These are phyloP conservation scores for Podaxis pistillaris DNA, from an alignment of 768 basidiomycete species.

Conservation along the genomic window DNA sequence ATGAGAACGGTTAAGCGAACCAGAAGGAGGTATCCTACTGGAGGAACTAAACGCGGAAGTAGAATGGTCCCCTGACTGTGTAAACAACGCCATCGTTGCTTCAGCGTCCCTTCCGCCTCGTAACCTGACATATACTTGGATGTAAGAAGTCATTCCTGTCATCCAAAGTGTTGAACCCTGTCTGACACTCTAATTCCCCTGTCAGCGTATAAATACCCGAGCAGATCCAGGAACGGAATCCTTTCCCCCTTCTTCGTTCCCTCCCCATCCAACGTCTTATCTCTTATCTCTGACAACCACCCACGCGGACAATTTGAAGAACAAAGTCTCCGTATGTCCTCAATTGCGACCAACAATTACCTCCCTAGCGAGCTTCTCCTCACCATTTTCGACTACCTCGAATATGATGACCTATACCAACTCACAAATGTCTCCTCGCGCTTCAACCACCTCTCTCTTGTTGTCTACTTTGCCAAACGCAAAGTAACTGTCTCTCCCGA, in stretches of 20 bases:
- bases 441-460: constrained; percentile 22
- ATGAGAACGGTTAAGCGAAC: neutral
- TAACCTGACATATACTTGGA: neutral
- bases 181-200: neutral
- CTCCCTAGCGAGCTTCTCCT: constrained; percentile 26
- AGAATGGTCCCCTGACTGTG: too few species aligned
- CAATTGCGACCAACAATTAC: constrained; percentile 4
- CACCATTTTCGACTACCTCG: constrained; percentile 17
- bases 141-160: neutral
- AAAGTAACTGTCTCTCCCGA: constrained; percentile 16
- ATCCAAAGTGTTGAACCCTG: neutral
- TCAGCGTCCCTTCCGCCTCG: neutral
- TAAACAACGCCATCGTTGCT: too few species aligned
- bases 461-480: constrained; percentile 21
- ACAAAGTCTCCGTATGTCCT: neutral
- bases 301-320: neutral
- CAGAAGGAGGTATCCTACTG: neutral
- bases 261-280: neutral
- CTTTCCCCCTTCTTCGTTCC: neutral
- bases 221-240: neutral
- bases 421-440: constrained; percentile 19
- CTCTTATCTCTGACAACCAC: neutral
- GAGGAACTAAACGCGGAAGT: neutral
- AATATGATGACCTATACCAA: constrained; percentile 17
- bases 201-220: neutral